A percentile compares a stretch with the other conserved stretches of the same genome.
Evolutionary conservation across 1,284 basidiomycete genomes (phyloP).

Genomic region (Rhodotorula sp.): DNA sequence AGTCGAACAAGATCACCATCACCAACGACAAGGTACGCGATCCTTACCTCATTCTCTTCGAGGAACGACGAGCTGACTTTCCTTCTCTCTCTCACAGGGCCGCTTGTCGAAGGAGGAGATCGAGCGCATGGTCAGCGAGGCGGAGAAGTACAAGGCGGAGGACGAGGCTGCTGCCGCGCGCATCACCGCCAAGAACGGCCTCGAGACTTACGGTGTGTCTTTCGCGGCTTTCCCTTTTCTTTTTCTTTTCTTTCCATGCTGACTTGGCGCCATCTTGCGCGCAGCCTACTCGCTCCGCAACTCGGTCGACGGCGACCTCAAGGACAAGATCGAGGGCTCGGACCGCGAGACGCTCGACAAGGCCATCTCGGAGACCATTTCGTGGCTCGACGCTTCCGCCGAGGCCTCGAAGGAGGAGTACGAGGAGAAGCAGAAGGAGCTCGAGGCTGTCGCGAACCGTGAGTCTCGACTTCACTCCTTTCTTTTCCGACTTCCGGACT

Average conservation of each 20-base stretch:
- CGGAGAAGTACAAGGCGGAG: slow-evolving; percentile 78
- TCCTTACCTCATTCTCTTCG: slow-evolving; percentile 46
- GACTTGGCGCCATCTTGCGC: neutral
- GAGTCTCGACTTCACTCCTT: neutral
- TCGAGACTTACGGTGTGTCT: slow-evolving; percentile 61
- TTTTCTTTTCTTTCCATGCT: neutral
- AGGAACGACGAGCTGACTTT: slow-evolving; percentile 67
- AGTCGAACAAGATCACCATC: slow-evolving; percentile 62
- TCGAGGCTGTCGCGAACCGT: slow-evolving; percentile 77
- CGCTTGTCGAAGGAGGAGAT: slow-evolving; percentile 98
- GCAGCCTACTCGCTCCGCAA: slow-evolving; percentile 90
- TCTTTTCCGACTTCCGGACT: no score
- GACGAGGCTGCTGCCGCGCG: slow-evolving; percentile 53
- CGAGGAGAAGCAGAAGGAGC: slow-evolving; percentile 91
- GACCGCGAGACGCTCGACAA: slow-evolving; percentile 86
- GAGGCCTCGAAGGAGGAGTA: slow-evolving; percentile 96
- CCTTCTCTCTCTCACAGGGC: slow-evolving; percentile 57
- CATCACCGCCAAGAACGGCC: slow-evolving; percentile 70
- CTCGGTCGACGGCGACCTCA: slow-evolving; percentile 66
- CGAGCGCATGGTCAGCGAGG: slow-evolving; percentile 87
- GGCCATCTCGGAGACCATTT: slow-evolving; percentile 80
- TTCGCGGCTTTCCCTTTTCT: neutral
- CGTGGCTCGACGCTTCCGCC: slow-evolving; percentile 79
- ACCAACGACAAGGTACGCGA: slow-evolving; percentile 24
- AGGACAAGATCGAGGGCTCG: slow-evolving; percentile 70